Evolutionary conservation across 2,329 filamentous ascomycete species (phyloP).

Genomic region (Fusarium sp.): DNA sequence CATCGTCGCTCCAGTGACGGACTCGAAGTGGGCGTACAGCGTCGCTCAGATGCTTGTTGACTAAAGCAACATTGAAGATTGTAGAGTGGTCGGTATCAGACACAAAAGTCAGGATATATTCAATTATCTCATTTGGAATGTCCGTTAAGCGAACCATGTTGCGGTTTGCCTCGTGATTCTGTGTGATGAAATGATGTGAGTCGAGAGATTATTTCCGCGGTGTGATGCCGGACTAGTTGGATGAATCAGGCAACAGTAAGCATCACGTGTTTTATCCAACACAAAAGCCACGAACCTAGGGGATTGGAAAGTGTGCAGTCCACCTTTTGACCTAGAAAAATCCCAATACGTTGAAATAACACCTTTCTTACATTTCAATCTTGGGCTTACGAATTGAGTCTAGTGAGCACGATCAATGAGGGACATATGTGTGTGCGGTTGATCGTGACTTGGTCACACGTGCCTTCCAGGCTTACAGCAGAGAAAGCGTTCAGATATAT

Average conservation of each 20-base stretch:
- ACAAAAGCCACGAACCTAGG: no score
- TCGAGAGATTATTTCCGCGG: background rate
- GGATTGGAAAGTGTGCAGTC: no score
- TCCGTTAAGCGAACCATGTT: background rate
- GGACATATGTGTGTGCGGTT: no score
- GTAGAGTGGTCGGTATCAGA: background rate
- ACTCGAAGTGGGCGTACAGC: background rate
- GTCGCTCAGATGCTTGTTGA: background rate
- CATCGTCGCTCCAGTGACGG: background rate
- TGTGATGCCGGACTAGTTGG: background rate
- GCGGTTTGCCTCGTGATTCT: background rate
- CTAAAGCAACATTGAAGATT: background rate
- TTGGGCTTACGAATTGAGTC: no score
- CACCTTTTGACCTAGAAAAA: no score
- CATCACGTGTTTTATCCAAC: background rate
- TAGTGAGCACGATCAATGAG: no score
- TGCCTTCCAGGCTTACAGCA: no score
- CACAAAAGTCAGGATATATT: background rate
- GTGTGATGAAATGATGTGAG: background rate
- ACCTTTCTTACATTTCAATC: no score
- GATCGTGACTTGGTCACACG: no score
- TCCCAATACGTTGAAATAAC: no score
- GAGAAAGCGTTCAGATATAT: background rate
- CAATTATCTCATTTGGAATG: background rate
- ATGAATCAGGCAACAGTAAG: background rate